Conservation (phyloP, 176 grass and related monocot genomes). For the Triticum urartu region DNA sequence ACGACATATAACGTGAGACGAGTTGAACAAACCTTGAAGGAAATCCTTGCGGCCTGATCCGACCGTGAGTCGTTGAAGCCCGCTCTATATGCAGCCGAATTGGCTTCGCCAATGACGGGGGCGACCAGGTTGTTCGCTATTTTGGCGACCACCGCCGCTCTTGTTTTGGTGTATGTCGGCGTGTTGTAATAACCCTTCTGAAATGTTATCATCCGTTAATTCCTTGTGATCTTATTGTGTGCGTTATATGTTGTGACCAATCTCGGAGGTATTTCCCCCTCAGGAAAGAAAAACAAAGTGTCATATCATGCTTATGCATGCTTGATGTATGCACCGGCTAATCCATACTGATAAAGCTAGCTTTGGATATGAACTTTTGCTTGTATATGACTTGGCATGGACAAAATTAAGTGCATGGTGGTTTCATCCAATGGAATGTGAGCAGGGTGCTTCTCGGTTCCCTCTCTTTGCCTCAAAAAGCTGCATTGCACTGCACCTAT, state of each 20-base stretch:
- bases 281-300: neutral
- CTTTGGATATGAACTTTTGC: neutral
- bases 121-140: constrained; percentile 58
- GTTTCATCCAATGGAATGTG: neutral
- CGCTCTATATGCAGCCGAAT: constrained; percentile 33
- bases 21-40: constrained; percentile 71
- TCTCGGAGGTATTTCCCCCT: neutral
- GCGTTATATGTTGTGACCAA: neutral
- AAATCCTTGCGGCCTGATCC: constrained; percentile 64
- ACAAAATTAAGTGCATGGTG: neutral
- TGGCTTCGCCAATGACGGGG: constrained; percentile 41
- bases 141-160: constrained; percentile 35
- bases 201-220: neutral
- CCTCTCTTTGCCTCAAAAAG: neutral
- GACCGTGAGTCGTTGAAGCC: constrained; percentile 58
- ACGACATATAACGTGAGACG: neutral
- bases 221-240: neutral
- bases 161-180: constrained; percentile 67
- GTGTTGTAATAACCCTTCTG: constrained; percentile 82
- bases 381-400: neutral
- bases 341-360: neutral
- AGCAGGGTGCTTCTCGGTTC: neutral
- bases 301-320: neutral
- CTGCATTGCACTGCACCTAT: neutral
- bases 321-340: neutral